Conservation (phyloP, 768 basidiomycete genomes). For the Leucosporidium creatinivorum region DNA sequence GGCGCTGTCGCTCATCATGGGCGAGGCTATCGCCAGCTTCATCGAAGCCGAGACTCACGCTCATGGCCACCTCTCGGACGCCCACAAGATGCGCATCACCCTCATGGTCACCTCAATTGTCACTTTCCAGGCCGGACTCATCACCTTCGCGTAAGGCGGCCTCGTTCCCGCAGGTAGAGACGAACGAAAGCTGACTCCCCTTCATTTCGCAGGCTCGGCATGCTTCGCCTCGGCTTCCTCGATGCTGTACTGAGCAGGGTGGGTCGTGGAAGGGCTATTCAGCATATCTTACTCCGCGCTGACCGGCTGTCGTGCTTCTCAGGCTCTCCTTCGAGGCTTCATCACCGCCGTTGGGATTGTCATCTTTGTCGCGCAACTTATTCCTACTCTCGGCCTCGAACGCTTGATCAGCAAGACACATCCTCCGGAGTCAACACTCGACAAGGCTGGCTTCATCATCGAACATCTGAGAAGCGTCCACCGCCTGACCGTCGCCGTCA, state of each 20-base stretch:
- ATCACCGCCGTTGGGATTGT: constrained; percentile 36
- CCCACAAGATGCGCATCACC: constrained; percentile 8
- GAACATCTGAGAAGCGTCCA: constrained; percentile 51
- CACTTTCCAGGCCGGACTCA: constrained; percentile 22
- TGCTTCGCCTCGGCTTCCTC: constrained; percentile 38
- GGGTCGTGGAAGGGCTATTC: not conserved
- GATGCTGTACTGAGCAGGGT: constrained; percentile 35
- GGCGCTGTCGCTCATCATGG: constrained; percentile 32
- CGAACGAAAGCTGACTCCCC: not conserved
- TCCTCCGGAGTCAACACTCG: constrained; percentile 51
- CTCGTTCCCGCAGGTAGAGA: not conserved
- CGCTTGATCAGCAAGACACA: not conserved
- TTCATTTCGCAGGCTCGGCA: constrained; percentile 27
- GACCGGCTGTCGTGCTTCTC: no score
- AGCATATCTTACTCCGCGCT: no score
- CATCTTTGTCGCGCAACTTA: constrained; percentile 33
- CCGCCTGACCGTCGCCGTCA: constrained; percentile 61
- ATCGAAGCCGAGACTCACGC: constrained; percentile 30
- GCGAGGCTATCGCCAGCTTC: constrained; percentile 19
- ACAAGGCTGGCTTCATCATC: constrained; percentile 70
- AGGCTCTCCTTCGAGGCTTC: constrained; percentile 39
- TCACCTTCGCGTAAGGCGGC: constrained; percentile 24
- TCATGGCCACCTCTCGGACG: constrained; percentile 5
- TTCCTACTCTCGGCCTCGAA: constrained; percentile 32
- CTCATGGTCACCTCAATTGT: not conserved